These are phyloP conservation scores for Skeletonema grethae DNA, from an alignment of 108 stramenopile genomes.

Conservation along the genomic window DNA sequence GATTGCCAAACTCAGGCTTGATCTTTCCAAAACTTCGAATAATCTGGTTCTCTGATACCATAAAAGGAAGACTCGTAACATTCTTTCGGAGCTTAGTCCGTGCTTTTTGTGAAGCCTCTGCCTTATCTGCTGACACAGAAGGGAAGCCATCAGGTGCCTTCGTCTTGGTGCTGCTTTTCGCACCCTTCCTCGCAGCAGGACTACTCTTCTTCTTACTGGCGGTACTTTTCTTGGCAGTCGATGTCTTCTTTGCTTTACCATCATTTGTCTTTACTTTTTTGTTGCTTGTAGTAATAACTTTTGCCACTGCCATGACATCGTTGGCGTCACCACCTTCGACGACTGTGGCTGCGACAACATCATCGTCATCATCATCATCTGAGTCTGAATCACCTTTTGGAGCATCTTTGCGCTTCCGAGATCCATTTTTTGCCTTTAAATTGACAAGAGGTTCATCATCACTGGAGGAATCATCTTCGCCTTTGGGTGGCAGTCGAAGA, in stretches of 20 bases:
- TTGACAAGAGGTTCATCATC: constrained; percentile 18
- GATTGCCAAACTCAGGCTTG: constrained; percentile 27
- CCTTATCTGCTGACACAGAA: constrained; percentile 49
- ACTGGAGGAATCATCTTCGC: constrained; percentile 14
- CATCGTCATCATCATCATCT: constrained; percentile 35
- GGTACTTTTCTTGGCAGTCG: background rate
- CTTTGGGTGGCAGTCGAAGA: background rate
- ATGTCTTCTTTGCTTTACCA: constrained; percentile 14
- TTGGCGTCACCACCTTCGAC: constrained; percentile 24
- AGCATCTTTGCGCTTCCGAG: constrained; percentile 27
- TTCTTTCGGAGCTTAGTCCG: constrained; percentile 49
- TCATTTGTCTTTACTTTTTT: constrained; percentile 39
- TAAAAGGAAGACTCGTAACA: constrained; percentile 63
- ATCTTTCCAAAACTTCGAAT: constrained; percentile 77
- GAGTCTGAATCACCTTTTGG: constrained; percentile 9
- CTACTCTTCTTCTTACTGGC: constrained; percentile 31
- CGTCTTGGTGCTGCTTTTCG: constrained; percentile 15
- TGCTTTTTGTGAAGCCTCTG: constrained; percentile 63
- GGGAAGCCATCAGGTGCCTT: constrained; percentile 3
- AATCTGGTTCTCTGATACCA: constrained; percentile 50
- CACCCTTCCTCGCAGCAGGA: constrained; percentile 21
- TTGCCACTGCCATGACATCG: constrained; percentile 33
- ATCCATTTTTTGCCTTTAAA: constrained; percentile 12
- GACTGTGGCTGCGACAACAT: constrained; percentile 17
- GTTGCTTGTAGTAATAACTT: constrained; percentile 23